phyloP scores from a whole-genome alignment of 2,329 filamentous ascomycete species.

The Magnaporthales sp. region DNA sequence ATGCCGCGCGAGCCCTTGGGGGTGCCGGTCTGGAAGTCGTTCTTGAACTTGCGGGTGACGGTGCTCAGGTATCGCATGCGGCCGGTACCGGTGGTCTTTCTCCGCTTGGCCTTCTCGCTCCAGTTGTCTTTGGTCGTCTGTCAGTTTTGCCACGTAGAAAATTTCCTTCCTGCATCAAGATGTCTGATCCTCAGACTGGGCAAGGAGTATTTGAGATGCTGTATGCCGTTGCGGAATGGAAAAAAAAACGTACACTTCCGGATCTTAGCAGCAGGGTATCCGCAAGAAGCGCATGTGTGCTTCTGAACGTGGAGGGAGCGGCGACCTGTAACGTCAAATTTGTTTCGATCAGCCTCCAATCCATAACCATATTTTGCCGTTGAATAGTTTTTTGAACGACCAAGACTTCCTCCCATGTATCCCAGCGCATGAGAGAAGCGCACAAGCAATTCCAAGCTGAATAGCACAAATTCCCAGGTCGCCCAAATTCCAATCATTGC shows the following conservation, averaged over 20 bases:
- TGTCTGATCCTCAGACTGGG: background rate
- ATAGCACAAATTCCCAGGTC: background rate
- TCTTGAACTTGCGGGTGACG: constrained; percentile 89
- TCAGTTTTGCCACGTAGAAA: background rate
- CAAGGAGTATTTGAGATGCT: background rate
- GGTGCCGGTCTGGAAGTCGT: constrained; percentile 88
- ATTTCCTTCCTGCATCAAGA: constrained; percentile 10
- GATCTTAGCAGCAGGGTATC: constrained; percentile 94
- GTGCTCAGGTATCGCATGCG: constrained; percentile 92
- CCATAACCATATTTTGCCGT: background rate
- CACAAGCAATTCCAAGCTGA: background rate
- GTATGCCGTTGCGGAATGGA: constrained; percentile 3
- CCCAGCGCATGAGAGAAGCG: background rate
- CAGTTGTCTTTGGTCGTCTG: constrained; percentile 73
- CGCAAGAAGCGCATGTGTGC: constrained; percentile 91
- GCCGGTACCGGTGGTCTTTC: constrained; percentile 97
- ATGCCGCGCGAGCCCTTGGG: constrained; percentile 77
- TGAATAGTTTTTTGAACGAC: background rate
- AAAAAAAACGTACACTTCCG: constrained; percentile 80
- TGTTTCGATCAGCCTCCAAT: constrained; percentile 15
- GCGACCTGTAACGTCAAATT: constrained; percentile 51
- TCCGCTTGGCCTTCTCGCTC: constrained; percentile 99
- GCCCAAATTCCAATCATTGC: background rate
- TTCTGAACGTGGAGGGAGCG: constrained; percentile 99
- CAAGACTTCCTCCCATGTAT: constrained; percentile 2